These are phyloP conservation scores for Ogataea saltuana DNA, from an alignment of 805 yeast genomes.

Conservation along the genomic window DNA sequence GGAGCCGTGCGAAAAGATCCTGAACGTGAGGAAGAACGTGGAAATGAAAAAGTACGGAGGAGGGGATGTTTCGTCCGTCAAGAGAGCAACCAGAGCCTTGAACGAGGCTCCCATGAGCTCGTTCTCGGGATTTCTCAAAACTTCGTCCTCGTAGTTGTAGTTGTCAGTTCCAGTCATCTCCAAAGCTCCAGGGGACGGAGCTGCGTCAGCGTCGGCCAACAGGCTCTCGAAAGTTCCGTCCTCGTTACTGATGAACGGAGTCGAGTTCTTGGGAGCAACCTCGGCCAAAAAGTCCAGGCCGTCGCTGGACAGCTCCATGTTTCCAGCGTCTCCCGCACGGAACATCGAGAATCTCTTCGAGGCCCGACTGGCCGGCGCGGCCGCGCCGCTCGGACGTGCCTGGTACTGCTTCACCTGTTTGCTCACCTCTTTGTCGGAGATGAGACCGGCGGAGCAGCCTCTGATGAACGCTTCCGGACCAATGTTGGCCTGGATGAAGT, in stretches of 20 bases:
- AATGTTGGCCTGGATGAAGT: conserved; percentile 56
- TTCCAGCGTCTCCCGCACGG: conserved; percentile 52
- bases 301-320: conserved; percentile 46
- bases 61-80: conserved; percentile 64
- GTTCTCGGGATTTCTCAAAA: conserved; percentile 51
- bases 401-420: conserved; percentile 29
- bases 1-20: conserved; percentile 65
- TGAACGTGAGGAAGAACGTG: conserved; percentile 74
- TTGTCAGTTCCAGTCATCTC: too few relatives aligned
- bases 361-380: conserved; percentile 19
- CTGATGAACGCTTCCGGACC: conserved; percentile 61
- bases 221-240: conserved; percentile 28
- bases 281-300: conserved; percentile 46
- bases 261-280: conserved; percentile 25
- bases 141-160: conserved; percentile 41
- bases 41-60: conserved; percentile 70
- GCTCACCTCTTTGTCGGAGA: conserved; percentile 40
- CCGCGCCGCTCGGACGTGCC: conserved; percentile 19
- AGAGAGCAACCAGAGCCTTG: conserved; percentile 60
- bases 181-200: too few relatives aligned
- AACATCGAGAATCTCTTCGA: conserved; percentile 50
- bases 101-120: conserved; percentile 69
- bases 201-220: background rate
- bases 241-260: conserved; percentile 32
- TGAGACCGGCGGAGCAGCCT: conserved; percentile 60